Evolutionary conservation across 768 basidiomycete genomes (phyloP).

Genomic region (Cantharellus cinnabarinus): DNA sequence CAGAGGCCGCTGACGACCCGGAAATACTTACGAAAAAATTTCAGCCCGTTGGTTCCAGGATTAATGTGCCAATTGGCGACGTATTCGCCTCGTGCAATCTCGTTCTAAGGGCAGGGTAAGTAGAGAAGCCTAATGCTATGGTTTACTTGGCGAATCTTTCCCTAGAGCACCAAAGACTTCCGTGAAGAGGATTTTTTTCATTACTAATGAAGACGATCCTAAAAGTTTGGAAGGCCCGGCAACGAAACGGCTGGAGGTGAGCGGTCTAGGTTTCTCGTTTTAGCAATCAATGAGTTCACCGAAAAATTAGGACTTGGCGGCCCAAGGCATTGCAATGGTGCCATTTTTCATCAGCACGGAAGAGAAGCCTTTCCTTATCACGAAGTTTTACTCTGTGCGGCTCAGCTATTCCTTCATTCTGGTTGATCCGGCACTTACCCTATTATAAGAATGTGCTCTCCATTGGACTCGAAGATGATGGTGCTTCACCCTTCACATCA

Average conservation of each 20-base stretch:
- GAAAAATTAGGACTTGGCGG: conserved; percentile 45
- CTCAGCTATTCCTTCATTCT: not conserved
- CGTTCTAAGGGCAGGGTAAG: conserved; percentile 73
- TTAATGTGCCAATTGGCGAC: conserved; percentile 59
- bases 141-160: not conserved
- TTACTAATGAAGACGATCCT: conserved; percentile 80
- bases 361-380: conserved; percentile 45
- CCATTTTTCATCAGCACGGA: conserved; percentile 73
- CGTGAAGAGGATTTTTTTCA: conserved; percentile 79
- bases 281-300: not conserved
- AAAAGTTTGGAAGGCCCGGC: not conserved
- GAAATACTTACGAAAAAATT: conserved; percentile 36
- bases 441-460: conserved; percentile 35
- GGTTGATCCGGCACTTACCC: not conserved
- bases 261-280: not conserved
- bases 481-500: conserved; percentile 47
- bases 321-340: conserved; percentile 59
- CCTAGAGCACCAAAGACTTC: conserved; percentile 70
- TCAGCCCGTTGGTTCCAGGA: conserved; percentile 32
- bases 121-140: not conserved
- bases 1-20: conserved; percentile 49
- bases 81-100: conserved; percentile 82
- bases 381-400: conserved; percentile 62
- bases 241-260: not conserved
- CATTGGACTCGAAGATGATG: conserved; percentile 24